These are phyloP conservation scores for Mycena albidolilacea DNA, from an alignment of 768 basidiomycete genomes.

Conservation along the genomic window DNA sequence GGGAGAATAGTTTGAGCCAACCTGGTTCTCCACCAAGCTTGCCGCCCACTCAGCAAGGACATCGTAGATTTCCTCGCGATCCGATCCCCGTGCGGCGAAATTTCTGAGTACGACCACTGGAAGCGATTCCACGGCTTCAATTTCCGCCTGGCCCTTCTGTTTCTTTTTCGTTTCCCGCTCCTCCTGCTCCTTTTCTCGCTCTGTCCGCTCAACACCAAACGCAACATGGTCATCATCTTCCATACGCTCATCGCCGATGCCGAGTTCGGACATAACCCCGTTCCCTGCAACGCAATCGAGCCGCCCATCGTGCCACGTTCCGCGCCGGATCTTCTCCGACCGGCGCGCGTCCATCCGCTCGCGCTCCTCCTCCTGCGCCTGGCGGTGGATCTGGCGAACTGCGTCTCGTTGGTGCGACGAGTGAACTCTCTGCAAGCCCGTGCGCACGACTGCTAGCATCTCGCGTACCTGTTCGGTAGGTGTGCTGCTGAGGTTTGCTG, in stretches of 20 bases:
- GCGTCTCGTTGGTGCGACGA: constrained; percentile 62
- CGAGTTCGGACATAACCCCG: constrained; percentile 71
- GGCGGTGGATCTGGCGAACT: constrained; percentile 52
- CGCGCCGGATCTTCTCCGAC: constrained; percentile 65
- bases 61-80: constrained; percentile 79
- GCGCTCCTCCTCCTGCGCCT: constrained; percentile 30
- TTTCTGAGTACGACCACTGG: constrained; percentile 90
- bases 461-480: constrained; percentile 87
- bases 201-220: not conserved
- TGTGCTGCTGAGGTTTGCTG: constrained; percentile 88
- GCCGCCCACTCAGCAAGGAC: constrained; percentile 91
- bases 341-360: not conserved
- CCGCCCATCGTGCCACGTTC: constrained; percentile 89
- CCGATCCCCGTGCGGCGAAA: constrained; percentile 70
- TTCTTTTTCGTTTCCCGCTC: constrained; percentile 43
- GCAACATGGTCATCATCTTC: constrained; percentile 26
- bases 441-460: constrained; percentile 84
- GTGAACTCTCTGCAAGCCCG: constrained; percentile 77
- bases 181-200: constrained; percentile 32
- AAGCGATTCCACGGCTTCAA: constrained; percentile 70
- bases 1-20: constrained; percentile 52
- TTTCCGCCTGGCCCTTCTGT: constrained; percentile 57
- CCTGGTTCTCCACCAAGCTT: constrained; percentile 84
- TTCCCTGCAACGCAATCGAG: constrained; percentile 89
- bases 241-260: constrained; percentile 37